Conservation (phyloP, 768 basidiomycete species). For the Suillus hirtellus region DNA sequence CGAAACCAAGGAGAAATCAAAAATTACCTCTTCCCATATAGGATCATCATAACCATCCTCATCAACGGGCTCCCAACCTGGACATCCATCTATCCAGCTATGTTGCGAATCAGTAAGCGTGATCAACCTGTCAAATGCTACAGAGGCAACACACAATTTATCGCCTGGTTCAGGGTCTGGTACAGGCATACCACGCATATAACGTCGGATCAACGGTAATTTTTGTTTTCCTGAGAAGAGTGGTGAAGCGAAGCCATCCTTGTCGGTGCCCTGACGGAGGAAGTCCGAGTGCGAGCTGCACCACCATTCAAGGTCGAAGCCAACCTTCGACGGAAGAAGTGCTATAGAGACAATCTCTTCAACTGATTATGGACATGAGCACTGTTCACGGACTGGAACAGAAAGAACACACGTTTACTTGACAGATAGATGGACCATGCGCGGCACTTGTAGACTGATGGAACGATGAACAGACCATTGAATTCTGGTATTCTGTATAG, state of each 20-base stretch:
- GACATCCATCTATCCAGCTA: slow-evolving; percentile 24
- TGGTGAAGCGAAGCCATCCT: slow-evolving; percentile 24
- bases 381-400: slow-evolving; percentile 1
- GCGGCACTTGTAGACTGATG: slow-evolving; percentile 31
- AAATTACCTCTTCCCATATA: slow-evolving; percentile 9
- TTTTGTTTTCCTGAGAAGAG: slow-evolving; percentile 25
- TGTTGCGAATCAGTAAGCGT: background rate
- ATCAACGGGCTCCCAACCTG: slow-evolving; percentile 25
- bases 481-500: slow-evolving; percentile 29
- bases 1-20: background rate
- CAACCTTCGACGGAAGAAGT: slow-evolving; percentile 17
- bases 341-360: slow-evolving; percentile 29
- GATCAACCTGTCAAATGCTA: background rate
- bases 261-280: slow-evolving; percentile 25
- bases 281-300: slow-evolving; percentile 19
- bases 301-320: slow-evolving; percentile 22
- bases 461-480: slow-evolving; percentile 33
- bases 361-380: slow-evolving; percentile 10
- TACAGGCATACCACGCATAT: slow-evolving; percentile 16
- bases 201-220: background rate
- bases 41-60: slow-evolving; percentile 28
- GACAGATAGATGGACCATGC: slow-evolving; percentile 37
- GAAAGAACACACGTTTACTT: slow-evolving; percentile 21
- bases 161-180: slow-evolving; percentile 18
- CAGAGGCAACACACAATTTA: slow-evolving; percentile 20